Percentiles rank a stretch among this genome's conserved stretches.
phyloP scores from a whole-genome alignment of 345 rosid genomes.

The Melastoma malabathricum region DNA sequence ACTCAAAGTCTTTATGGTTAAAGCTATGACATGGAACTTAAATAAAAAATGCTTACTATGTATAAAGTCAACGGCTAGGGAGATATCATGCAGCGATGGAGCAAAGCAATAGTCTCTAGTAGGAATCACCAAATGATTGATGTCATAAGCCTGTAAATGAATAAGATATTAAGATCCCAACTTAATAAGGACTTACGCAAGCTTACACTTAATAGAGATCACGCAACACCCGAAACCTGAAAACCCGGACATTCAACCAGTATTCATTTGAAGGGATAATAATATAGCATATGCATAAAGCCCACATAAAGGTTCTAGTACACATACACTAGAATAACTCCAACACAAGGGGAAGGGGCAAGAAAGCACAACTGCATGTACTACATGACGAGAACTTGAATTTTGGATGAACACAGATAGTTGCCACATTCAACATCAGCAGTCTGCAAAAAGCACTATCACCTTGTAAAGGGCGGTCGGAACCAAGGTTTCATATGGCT shows the following conservation, averaged over 20 bases:
- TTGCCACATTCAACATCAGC: background rate
- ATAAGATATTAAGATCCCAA: constrained; percentile 7
- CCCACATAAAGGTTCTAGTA: too few relatives aligned
- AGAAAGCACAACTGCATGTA: background rate
- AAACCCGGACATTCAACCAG: too few relatives aligned
- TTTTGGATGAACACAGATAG: background rate
- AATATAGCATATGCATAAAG: too few relatives aligned
- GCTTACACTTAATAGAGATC: background rate
- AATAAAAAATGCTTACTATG: constrained; percentile 32
- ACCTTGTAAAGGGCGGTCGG: constrained; percentile 66
- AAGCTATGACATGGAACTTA: background rate
- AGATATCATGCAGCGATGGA: constrained; percentile 64
- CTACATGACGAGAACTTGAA: background rate
- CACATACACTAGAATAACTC: too few relatives aligned
- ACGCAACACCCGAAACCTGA: background rate
- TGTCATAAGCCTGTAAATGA: constrained; percentile 42
- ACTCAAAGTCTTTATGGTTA: background rate
- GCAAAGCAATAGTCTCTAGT: constrained; percentile 98
- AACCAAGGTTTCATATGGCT: constrained; percentile 81
- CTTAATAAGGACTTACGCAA: background rate
- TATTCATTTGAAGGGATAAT: too few relatives aligned
- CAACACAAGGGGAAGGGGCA: too few relatives aligned
- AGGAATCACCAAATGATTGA: constrained; percentile 90
- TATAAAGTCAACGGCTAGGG: constrained; percentile 80
- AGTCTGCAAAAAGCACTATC: constrained; percentile 3